Evolutionary conservation across 805 yeast genomes (phyloP).

Genomic region (Schwanniomyces pseudopolymorphus): DNA sequence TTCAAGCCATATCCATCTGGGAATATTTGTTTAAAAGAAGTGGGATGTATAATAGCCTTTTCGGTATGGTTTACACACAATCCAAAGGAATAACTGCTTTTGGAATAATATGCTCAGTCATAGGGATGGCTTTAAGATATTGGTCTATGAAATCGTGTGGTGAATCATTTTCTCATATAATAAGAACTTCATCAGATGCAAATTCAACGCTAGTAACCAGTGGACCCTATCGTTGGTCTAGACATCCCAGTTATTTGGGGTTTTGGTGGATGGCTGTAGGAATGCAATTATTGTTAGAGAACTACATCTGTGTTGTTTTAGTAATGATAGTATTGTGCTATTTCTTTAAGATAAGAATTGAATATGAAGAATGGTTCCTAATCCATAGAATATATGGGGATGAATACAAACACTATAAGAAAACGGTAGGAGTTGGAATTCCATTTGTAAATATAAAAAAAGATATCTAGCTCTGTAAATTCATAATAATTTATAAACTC

Average conservation of each 20-base stretch:
- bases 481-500: conserved; percentile 44
- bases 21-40: conserved; percentile 19
- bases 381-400: conserved; percentile 24
- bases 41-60: not conserved
- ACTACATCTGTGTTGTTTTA: conserved; percentile 15
- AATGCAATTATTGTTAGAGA: conserved; percentile 25
- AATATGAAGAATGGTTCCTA: conserved; percentile 35
- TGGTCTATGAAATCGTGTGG: conserved; percentile 35
- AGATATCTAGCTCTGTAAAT: conserved; percentile 3
- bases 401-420: conserved; percentile 24
- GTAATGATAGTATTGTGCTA: conserved; percentile 16
- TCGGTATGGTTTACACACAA: not conserved
- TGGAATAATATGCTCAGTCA: conserved; percentile 10
- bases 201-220: conserved; percentile 23
- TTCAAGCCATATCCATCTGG: conserved; percentile 23
- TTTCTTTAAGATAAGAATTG: conserved; percentile 31
- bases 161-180: conserved; percentile 33
- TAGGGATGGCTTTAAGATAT: conserved; percentile 27
- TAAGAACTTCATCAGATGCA: conserved; percentile 15
- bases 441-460: conserved; percentile 21
- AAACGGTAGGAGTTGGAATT: conserved; percentile 23
- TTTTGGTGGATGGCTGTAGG: conserved; percentile 35
- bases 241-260: conserved; percentile 43
- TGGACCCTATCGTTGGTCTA: conserved; percentile 28
- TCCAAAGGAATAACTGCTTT: not conserved